phyloP scores from a whole-genome alignment of 176 grass and related monocot species.

The Eremochloa ophiuroides region DNA sequence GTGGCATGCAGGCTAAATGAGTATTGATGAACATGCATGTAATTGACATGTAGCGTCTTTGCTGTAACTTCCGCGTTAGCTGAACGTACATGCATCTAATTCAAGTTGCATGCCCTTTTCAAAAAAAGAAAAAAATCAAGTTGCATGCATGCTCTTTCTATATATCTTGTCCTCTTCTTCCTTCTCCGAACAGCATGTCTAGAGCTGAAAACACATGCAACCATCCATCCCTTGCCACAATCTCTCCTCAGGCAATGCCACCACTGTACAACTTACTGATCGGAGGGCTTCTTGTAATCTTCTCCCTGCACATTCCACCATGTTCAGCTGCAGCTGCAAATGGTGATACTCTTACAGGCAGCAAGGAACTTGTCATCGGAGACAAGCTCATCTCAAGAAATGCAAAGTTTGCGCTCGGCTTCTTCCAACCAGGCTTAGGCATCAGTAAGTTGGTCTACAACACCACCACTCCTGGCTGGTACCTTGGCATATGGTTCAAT shows the following conservation, averaged over 20 bases:
- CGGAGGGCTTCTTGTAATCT: neutral
- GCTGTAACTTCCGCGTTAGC: neutral
- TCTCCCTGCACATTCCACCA: neutral
- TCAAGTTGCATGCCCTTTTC: too few species aligned
- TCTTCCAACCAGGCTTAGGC: slow-evolving; percentile 22
- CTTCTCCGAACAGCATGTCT: neutral
- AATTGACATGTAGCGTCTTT: neutral
- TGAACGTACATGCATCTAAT: neutral
- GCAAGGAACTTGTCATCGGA: neutral
- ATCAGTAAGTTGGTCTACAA: neutral
- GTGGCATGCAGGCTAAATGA: neutral
- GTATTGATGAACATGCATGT: neutral
- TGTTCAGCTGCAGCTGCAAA: neutral
- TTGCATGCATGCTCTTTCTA: neutral
- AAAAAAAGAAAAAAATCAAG: too few species aligned
- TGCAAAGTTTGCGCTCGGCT: slow-evolving; percentile 38
- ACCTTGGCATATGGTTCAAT: too few species aligned
- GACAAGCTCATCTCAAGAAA: slow-evolving; percentile 22
- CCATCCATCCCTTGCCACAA: neutral
- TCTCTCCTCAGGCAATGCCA: neutral
- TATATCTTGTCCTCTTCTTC: neutral
- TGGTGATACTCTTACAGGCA: neutral
- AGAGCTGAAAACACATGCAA: neutral
- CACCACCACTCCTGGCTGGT: neutral
- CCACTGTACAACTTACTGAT: neutral